Percentiles rank a stretch among this genome's conserved stretches.
phyloP scores from a whole-genome alignment of 192 early-diverging fungal species.

The Allomyces macrogynus region DNA sequence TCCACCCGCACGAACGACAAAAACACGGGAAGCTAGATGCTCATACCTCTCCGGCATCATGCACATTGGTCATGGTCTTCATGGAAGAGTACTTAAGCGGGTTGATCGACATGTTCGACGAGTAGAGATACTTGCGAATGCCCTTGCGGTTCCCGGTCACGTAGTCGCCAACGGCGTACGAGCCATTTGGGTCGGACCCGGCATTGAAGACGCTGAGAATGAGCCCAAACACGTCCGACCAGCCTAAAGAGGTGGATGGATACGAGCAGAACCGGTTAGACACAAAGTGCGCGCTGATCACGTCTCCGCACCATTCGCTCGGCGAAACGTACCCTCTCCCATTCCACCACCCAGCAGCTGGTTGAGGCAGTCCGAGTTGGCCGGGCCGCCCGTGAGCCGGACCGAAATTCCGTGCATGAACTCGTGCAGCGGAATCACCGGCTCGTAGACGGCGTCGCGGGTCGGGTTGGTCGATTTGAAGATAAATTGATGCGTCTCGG shows the following conservation, averaged over 20 bases:
- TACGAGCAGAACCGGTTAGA: too few species aligned
- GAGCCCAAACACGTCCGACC: slow-evolving; percentile 1
- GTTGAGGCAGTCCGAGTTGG: slow-evolving; percentile 20
- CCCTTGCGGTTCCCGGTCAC: neutral
- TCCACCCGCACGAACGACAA: too few species aligned
- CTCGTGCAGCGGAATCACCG: slow-evolving; percentile 14
- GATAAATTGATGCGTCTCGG: neutral
- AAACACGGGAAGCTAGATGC: too few species aligned
- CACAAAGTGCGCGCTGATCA: too few species aligned
- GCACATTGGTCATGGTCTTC: slow-evolving; percentile 9
- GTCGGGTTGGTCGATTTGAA: neutral
- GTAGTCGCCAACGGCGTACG: neutral
- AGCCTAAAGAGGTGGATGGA: neutral
- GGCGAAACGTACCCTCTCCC: slow-evolving; percentile 13
- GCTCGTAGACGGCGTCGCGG: neutral
- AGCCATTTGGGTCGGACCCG: too few species aligned
- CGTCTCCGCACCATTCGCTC: too few species aligned
- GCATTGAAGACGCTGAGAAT: neutral
- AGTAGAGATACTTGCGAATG: slow-evolving; percentile 2
- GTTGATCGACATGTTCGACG: neutral
- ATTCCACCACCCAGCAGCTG: slow-evolving; percentile 14
- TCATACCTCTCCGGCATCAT: too few species aligned
- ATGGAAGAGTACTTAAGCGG: slow-evolving; percentile 9
- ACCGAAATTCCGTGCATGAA: slow-evolving; percentile 19
- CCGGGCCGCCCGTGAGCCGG: slow-evolving; percentile 27